A percentile compares a stretch with the other conserved stretches of the same genome.
These are phyloP conservation scores for Diddensiella transvaalensis DNA, from an alignment of 805 yeast genomes.

Conservation along the genomic window DNA sequence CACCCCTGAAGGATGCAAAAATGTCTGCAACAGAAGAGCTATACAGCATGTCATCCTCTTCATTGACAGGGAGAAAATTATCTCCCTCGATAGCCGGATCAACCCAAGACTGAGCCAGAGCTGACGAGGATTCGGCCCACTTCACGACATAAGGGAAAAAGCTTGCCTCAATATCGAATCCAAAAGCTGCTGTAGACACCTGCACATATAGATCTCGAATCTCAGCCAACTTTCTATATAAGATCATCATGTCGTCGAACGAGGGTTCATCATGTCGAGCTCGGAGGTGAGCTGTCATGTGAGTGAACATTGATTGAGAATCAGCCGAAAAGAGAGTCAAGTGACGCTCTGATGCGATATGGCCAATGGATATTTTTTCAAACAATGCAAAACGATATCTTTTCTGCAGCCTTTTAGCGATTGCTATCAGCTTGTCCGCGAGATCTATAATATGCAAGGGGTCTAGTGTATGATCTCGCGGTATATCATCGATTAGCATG, in stretches of 20 bases:
- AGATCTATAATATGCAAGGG: constrained; percentile 54
- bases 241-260: constrained; percentile 54
- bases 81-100: constrained; percentile 57
- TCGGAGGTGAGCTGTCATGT: constrained; percentile 25
- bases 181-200: constrained; percentile 39
- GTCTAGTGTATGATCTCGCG: constrained; percentile 53
- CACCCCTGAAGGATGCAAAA: constrained; percentile 58
- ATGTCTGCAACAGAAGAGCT: constrained; percentile 67
- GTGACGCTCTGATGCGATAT: constrained; percentile 32
- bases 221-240: constrained; percentile 51
- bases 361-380: constrained; percentile 51
- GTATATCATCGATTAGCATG: constrained; percentile 46
- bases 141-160: constrained; percentile 47
- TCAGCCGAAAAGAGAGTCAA: constrained; percentile 33
- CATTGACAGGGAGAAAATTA: constrained; percentile 49
- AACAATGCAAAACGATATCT: constrained; percentile 59
- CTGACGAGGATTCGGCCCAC: constrained; percentile 44
- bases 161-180: constrained; percentile 53
- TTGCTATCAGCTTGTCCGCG: constrained; percentile 49
- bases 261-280: constrained; percentile 30
- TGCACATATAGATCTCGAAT: constrained; percentile 50
- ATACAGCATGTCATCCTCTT: constrained; percentile 33
- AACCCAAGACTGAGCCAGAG: constrained; percentile 46
- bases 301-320: constrained; percentile 33
- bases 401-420: constrained; percentile 52